phyloP scores from a whole-genome alignment of 2,329 filamentous ascomycete genomes.

The Penicillium paneum region DNA sequence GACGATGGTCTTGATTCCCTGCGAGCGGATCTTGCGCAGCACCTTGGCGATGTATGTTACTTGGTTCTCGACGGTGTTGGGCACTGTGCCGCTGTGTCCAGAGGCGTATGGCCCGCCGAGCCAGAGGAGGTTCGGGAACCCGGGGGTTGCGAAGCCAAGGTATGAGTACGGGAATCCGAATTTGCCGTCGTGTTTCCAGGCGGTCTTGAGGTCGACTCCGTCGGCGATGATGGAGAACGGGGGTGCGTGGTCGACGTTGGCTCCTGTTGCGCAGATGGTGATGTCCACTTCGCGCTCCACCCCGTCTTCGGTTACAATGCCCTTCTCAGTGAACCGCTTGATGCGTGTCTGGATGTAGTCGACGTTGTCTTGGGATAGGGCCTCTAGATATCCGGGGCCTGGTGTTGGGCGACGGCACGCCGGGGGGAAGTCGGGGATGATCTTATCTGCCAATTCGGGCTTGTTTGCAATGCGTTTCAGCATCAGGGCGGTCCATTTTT shows the following conservation, averaged over 20 bases:
- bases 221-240: slow-evolving; percentile 59
- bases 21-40: slow-evolving; percentile 62
- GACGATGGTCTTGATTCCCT: slow-evolving; percentile 62
- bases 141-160: slow-evolving; percentile 60
- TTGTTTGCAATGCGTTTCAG: slow-evolving; percentile 52
- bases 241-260: slow-evolving; percentile 58
- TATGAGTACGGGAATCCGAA: slow-evolving; percentile 67
- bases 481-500: slow-evolving; percentile 55
- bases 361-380: slow-evolving; percentile 61
- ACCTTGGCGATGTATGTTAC: slow-evolving; percentile 64
- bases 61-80: slow-evolving; percentile 64
- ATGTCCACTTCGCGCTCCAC: slow-evolving; percentile 58
- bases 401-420: slow-evolving; percentile 64
- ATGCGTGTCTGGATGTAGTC: slow-evolving; percentile 58
- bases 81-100: slow-evolving; percentile 63
- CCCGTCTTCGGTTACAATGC: slow-evolving; percentile 61
- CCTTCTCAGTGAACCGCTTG: slow-evolving; percentile 55
- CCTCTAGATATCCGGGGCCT: slow-evolving; percentile 66
- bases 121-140: slow-evolving; percentile 66
- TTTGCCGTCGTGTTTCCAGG: slow-evolving; percentile 56
- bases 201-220: slow-evolving; percentile 52
- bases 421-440: slow-evolving; percentile 63
- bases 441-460: slow-evolving; percentile 53
- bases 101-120: slow-evolving; percentile 60
- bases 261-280: slow-evolving; percentile 67